Evolutionary conservation across 441 rosid species (phyloP), one percentile per base, ranked within the genome.

Genomic region (Pelargonium australe): DNA sequence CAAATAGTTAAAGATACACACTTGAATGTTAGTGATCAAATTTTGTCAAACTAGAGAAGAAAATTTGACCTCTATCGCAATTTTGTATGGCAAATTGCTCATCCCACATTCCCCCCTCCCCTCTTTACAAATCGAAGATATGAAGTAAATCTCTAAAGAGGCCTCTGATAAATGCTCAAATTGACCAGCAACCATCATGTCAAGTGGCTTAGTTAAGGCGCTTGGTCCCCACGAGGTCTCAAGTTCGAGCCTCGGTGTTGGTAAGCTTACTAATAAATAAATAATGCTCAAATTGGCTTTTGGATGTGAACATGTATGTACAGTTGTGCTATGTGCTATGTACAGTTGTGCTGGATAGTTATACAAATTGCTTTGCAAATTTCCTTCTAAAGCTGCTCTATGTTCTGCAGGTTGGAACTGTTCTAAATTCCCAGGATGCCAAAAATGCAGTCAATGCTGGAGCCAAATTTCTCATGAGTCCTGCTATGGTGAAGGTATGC

Each of bases 381-480:
- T 16, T 14, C 14, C 7, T 10, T 61, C 3, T 28, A 43, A 63
- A 55, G 65, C 44, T 41, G 7, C 25, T 4, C 7, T 64, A 65
- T 62, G 11, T 60, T 60, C 67, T 73, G 64, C 75, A 81, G 90
- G 85, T 86, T 66, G 87, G 90, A 10, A 86, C 87, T 12, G 76
- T 81, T 77, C 72, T 84, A 72, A 80, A 69, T 45, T 73, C 65
- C 16, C 66, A 71, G 66, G 88, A 86, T 76, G 85, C 88, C 53
- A 68, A 41, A 58, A 76, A 63, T 16, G 88, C 88, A 60, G 76
- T 40, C 62, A 44, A 40, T 63, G 79, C 78, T 4, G 87, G 90
- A 67, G 90, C 88, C 67, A 83, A 79, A 73, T 86, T 86, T 77
- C 67, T 86, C 60, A 83, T 79, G 88, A 84, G 90, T 72, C 90